Evolutionary conservation across 2,329 filamentous ascomycete genomes (phyloP).

Genomic region (Venturia effusa): DNA sequence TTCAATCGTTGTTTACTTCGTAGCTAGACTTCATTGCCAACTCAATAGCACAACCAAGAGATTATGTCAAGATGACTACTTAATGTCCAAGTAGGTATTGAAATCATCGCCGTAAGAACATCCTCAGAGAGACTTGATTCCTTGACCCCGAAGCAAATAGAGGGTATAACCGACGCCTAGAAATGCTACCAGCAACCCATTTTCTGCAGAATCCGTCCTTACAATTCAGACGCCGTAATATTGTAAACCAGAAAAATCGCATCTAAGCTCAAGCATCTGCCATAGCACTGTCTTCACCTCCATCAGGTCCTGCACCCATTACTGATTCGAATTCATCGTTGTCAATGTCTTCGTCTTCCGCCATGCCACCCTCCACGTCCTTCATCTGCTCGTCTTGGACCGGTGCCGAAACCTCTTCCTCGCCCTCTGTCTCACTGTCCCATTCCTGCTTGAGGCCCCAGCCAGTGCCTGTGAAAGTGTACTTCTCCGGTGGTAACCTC

Average conservation of each 20-base stretch:
- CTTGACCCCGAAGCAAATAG: neutral
- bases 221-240: neutral
- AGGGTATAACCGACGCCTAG: constrained; percentile 1
- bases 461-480: constrained; percentile 45
- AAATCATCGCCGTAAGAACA: neutral
- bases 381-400: constrained; percentile 18
- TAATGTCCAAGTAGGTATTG: too few relatives aligned
- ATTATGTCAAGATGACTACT: too few relatives aligned
- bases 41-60: too few relatives aligned
- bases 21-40: too few relatives aligned
- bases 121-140: neutral
- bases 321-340: constrained; percentile 19
- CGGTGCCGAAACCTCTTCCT: constrained; percentile 18
- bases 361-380: constrained; percentile 22
- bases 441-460: constrained; percentile 49
- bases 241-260: neutral
- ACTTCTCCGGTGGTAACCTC: constrained; percentile 50
- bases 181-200: neutral
- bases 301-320: constrained; percentile 15
- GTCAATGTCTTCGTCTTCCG: constrained; percentile 11
- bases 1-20: too few relatives aligned
- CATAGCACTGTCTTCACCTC: constrained; percentile 22
- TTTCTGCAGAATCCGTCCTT: neutral
- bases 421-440: constrained; percentile 37
- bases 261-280: constrained; percentile 16